phyloP scores from a whole-genome alignment of 257 asterid species.

The Petrea volubilis region DNA sequence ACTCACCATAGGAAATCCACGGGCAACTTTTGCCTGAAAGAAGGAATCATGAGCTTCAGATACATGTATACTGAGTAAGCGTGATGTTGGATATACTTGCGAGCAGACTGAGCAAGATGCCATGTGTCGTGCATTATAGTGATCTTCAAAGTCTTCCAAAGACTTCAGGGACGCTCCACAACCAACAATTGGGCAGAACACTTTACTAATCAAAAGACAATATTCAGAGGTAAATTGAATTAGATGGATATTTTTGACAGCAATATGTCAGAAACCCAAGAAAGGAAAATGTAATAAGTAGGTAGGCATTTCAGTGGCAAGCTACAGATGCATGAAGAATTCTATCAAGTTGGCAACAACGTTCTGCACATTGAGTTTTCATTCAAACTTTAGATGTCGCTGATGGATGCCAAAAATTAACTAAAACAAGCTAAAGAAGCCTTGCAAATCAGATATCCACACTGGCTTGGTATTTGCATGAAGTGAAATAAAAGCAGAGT shows the following conservation, averaged over 20 bases:
- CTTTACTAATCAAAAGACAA: constrained; percentile 42
- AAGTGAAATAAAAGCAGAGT: not conserved
- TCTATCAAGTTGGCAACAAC: not conserved
- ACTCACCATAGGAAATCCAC: constrained; percentile 83
- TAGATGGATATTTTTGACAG: constrained; percentile 1
- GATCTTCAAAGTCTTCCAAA: constrained; percentile 88
- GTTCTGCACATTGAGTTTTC: not conserved
- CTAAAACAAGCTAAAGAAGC: not conserved
- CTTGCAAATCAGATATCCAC: not conserved
- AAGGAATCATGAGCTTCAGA: constrained; percentile 95
- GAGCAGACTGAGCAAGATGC: constrained; percentile 96
- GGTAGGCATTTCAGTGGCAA: not conserved
- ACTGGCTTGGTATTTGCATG: not conserved
- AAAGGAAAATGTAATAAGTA: not conserved
- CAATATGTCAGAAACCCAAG: not conserved
- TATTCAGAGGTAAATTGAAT: constrained; percentile 12
- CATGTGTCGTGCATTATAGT: constrained; percentile 77
- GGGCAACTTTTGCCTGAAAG: constrained; percentile 92
- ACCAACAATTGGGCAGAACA: constrained; percentile 81
- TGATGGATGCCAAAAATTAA: not conserved
- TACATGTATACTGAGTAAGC: constrained; percentile 85
- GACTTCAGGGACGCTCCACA: constrained; percentile 70
- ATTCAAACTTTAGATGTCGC: not conserved
- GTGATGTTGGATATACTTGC: constrained; percentile 88
- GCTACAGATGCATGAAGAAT: not conserved